phyloP scores from a whole-genome alignment of 73 alveolate genomes.

The Paramecium caudatum region DNA sequence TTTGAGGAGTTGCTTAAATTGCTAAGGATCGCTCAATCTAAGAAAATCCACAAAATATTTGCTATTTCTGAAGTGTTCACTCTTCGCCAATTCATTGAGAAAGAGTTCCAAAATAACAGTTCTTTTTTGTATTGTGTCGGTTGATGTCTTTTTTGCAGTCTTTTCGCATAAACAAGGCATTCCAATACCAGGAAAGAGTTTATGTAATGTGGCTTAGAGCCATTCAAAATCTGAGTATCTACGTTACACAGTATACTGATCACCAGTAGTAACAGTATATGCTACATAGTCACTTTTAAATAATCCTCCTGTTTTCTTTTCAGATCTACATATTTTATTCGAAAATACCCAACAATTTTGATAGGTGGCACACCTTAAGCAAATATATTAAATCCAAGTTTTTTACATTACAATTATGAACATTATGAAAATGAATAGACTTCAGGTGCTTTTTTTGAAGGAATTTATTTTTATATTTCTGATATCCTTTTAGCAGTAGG shows the following conservation, averaged over 20 bases:
- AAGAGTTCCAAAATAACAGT: slow-evolving; percentile 11
- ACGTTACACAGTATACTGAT: slow-evolving; percentile 11
- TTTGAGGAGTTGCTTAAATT: slow-evolving; percentile 14
- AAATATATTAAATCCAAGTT: slow-evolving; percentile 59
- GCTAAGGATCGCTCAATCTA: not conserved
- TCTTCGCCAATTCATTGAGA: slow-evolving; percentile 45
- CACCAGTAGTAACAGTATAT: slow-evolving; percentile 18
- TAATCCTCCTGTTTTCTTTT: slow-evolving; percentile 60
- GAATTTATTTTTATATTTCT: not conserved
- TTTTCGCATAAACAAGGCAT: not conserved
- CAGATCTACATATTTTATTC: not conserved
- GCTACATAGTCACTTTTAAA: slow-evolving; percentile 42
- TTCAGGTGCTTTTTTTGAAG: slow-evolving; percentile 8
- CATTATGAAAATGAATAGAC: slow-evolving; percentile 12
- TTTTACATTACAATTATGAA: slow-evolving; percentile 37
- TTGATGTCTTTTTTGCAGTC: slow-evolving; percentile 13
- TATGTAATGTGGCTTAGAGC: not conserved
- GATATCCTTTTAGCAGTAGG: slow-evolving; percentile 10
- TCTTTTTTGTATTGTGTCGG: slow-evolving; percentile 14
- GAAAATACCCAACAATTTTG: slow-evolving; percentile 30
- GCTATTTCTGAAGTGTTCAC: not conserved
- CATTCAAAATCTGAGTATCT: slow-evolving; percentile 58
- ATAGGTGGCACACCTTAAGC: not conserved
- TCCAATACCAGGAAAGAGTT: slow-evolving; percentile 50
- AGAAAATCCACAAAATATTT: slow-evolving; percentile 57